phyloP scores from a whole-genome alignment of 2,329 filamentous ascomycete genomes.

The Diaporthe citriasiana region DNA sequence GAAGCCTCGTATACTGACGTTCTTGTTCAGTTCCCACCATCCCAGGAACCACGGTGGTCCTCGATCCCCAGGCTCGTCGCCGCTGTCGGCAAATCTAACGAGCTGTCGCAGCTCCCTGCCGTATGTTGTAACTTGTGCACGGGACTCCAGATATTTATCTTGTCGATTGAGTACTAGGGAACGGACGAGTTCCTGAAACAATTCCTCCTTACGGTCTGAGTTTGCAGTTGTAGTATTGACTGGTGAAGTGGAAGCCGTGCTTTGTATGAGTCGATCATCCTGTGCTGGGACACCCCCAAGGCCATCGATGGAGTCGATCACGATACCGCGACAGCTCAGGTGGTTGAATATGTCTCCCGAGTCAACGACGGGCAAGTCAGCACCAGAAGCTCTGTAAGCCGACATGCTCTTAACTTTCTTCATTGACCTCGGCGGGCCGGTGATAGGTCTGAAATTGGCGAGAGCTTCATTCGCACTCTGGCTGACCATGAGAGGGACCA shows the following conservation, averaged over 20 bases:
- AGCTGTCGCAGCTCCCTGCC: conserved; percentile 26
- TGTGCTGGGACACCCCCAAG: not conserved
- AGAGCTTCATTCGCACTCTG: conserved; percentile 35
- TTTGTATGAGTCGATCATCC: not conserved
- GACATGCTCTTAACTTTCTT: not conserved
- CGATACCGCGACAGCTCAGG: conserved; percentile 24
- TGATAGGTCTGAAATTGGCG: conserved; percentile 35
- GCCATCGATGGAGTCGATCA: conserved; percentile 33
- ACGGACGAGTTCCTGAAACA: conserved; percentile 2
- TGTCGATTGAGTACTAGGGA: conserved; percentile 31
- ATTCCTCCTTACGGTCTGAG: not conserved
- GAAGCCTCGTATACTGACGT: conserved; percentile 2
- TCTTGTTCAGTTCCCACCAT: conserved; percentile 26
- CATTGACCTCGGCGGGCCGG: not conserved
- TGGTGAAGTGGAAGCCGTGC: conserved; percentile 20
- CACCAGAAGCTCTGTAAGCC: conserved; percentile 16
- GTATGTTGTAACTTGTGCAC: conserved; percentile 5
- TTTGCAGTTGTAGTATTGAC: not conserved
- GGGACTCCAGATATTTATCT: conserved; percentile 29
- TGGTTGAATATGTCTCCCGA: not conserved
- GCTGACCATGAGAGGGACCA: conserved; percentile 38
- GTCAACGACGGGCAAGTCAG: not conserved
- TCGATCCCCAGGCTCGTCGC: no score
- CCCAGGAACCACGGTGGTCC: conserved; percentile 8
- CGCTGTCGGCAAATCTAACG: not conserved